These are phyloP conservation scores for Paratinospora sagittata DNA, from an alignment of 164 flowering plant genomes.

Conservation along the genomic window DNA sequence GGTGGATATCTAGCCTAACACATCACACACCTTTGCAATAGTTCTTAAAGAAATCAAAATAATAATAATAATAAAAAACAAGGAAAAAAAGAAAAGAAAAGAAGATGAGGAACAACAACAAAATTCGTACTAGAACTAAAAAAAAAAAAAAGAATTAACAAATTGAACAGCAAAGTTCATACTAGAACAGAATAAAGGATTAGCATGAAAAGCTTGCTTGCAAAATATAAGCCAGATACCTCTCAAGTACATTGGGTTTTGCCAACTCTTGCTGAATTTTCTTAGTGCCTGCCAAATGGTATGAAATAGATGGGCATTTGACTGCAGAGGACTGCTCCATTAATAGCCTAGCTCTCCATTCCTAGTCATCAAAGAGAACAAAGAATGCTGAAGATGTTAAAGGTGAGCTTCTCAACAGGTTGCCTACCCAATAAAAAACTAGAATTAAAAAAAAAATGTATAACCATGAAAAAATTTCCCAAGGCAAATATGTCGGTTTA, in stretches of 20 bases:
- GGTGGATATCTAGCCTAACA: background rate
- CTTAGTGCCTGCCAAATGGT: conserved; percentile 91
- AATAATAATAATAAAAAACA: no score
- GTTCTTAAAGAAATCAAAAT: no score
- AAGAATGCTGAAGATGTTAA: background rate
- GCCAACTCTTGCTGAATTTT: conserved; percentile 98
- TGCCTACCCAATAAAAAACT: background rate
- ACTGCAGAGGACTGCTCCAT: conserved; percentile 86
- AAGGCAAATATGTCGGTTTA: background rate
- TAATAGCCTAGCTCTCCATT: conserved; percentile 85
- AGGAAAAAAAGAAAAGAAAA: no score
- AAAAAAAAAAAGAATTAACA: no score
- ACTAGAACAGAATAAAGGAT: background rate
- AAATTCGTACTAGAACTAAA: no score
- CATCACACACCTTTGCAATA: background rate
- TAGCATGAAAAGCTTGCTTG: background rate
- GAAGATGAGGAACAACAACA: no score
- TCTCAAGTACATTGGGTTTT: conserved; percentile 79
- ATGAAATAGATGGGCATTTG: conserved; percentile 93
- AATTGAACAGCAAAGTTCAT: no score
- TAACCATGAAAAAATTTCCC: background rate
- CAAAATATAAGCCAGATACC: conserved; percentile 31
- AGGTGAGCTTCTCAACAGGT: background rate
- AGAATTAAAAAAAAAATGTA: background rate
- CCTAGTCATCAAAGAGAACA: conserved; percentile 34